A percentile compares a stretch with the other conserved stretches of the same genome.
phyloP scores from a whole-genome alignment of 371 early-diverging fungal species.

The Lichtheimia ramosa region DNA sequence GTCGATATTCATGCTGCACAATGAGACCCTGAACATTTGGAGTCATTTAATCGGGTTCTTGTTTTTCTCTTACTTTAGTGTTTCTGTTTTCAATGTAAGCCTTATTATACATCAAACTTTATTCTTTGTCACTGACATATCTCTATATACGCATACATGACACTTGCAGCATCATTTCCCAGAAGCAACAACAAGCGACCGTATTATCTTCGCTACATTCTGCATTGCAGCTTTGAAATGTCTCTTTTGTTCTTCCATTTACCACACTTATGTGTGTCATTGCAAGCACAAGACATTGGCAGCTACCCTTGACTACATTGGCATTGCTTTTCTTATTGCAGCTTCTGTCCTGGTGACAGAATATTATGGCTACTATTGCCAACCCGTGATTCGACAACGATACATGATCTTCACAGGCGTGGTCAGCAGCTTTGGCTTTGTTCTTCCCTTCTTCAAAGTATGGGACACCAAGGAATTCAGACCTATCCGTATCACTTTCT shows the following conservation, averaged over 20 bases:
- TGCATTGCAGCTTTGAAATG: conserved; percentile 67
- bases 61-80: conserved; percentile 52
- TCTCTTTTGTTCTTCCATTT: conserved; percentile 67
- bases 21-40: conserved; percentile 76
- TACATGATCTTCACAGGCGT: conserved; percentile 60
- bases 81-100: conserved; percentile 54
- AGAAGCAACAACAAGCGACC: conserved; percentile 51
- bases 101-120: no score
- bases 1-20: conserved; percentile 68
- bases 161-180: conserved; percentile 44
- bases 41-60: conserved; percentile 68
- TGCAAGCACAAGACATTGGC: conserved; percentile 57
- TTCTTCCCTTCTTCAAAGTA: conserved; percentile 56
- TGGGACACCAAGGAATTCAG: conserved; percentile 55
- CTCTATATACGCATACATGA: no score
- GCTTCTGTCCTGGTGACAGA: conserved; percentile 62
- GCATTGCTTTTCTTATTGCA: conserved; percentile 68
- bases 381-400: conserved; percentile 34
- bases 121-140: no score
- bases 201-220: conserved; percentile 59
- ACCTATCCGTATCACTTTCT: conserved; percentile 62
- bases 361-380: conserved; percentile 69
- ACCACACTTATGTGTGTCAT: conserved; percentile 71
- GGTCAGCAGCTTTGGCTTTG: conserved; percentile 58
- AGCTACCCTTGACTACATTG: conserved; percentile 70